These are phyloP conservation scores for Plicaturopsis crispa DNA, from an alignment of 768 basidiomycete genomes.

Conservation along the genomic window DNA sequence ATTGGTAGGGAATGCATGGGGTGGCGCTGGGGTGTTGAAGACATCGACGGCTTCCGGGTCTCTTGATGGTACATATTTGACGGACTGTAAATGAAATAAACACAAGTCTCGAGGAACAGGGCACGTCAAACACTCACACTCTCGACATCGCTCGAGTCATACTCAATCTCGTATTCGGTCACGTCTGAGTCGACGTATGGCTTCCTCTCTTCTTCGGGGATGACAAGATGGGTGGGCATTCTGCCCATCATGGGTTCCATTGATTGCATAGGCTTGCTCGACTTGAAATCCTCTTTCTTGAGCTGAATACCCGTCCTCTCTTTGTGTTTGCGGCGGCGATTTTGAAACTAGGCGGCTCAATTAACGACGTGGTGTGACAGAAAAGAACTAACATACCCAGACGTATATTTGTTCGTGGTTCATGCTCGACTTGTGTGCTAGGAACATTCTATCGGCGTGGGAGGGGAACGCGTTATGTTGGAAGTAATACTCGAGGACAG, in stretches of 20 bases:
- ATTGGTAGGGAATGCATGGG: conserved; percentile 15
- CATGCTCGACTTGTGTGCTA: conserved; percentile 41
- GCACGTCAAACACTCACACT: conserved; percentile 2
- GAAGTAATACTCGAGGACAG: conserved; percentile 40
- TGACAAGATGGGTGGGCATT: conserved; percentile 19
- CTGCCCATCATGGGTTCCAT: conserved; percentile 17
- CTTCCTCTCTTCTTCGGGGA: conserved; percentile 12
- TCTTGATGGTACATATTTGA: too few species aligned
- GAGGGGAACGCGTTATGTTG: conserved; percentile 40
- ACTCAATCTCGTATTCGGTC: conserved; percentile 10
- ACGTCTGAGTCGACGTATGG: conserved; percentile 5
- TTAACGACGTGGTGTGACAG: conserved; percentile 1
- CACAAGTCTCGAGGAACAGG: not conserved
- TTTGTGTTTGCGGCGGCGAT: conserved; percentile 28
- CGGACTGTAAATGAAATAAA: too few species aligned
- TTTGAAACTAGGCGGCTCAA: conserved; percentile 39
- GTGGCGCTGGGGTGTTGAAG: conserved; percentile 10
- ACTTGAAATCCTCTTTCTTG: not conserved
- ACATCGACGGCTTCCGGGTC: conserved; percentile 5
- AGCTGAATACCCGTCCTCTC: conserved; percentile 2
- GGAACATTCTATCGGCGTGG: conserved; percentile 23
- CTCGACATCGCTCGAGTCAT: conserved; percentile 9
- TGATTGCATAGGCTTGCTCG: conserved; percentile 6
- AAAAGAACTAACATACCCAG: conserved; percentile 45
- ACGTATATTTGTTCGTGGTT: conserved; percentile 40